Evolutionary conservation across 192 early-diverging fungal species (phyloP).

Genomic region (Podila epicladia): DNA sequence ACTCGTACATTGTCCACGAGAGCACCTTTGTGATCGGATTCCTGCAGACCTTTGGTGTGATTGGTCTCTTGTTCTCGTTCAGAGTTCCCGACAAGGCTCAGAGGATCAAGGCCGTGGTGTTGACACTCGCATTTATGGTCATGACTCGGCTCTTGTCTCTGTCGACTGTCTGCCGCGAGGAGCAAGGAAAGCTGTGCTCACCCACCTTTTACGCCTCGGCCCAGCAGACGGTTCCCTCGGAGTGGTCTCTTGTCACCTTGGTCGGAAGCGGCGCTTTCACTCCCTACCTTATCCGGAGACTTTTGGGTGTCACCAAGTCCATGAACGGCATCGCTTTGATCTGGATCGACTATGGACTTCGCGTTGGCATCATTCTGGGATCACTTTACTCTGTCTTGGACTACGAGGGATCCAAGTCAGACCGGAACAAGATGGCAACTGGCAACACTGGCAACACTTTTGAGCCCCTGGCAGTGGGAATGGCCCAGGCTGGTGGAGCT

Average conservation of each 20-base stretch:
- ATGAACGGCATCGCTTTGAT: conserved; percentile 60
- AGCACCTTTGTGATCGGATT: conserved; percentile 74
- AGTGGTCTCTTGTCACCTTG: conserved; percentile 56
- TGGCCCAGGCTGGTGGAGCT: conserved; percentile 15
- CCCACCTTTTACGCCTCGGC: conserved; percentile 83
- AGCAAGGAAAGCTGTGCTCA: conserved; percentile 81
- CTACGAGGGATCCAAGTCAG: conserved; percentile 42
- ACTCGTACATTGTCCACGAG: conserved; percentile 93
- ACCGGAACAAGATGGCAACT: conserved; percentile 2
- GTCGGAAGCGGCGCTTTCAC: conserved; percentile 55
- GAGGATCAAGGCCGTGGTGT: conserved; percentile 51
- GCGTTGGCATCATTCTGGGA: conserved; percentile 61
- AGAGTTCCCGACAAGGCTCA: conserved; percentile 30
- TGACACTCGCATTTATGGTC: conserved; percentile 61
- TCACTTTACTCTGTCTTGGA: conserved; percentile 68
- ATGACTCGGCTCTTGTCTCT: conserved; percentile 64
- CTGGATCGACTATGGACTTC: conserved; percentile 68
- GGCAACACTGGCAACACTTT: conserved; percentile 25
- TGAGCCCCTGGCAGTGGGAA: conserved; percentile 26
- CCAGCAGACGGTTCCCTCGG: conserved; percentile 61
- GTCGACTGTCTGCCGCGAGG: conserved; percentile 88
- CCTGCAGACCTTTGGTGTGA: conserved; percentile 70
- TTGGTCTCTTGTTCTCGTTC: conserved; percentile 50
- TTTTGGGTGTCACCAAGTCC: conserved; percentile 61
- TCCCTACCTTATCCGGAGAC: conserved; percentile 48